Evolutionary conservation across 306 rosid genomes (phyloP).

Genomic region (Sesbania bispinosa): DNA sequence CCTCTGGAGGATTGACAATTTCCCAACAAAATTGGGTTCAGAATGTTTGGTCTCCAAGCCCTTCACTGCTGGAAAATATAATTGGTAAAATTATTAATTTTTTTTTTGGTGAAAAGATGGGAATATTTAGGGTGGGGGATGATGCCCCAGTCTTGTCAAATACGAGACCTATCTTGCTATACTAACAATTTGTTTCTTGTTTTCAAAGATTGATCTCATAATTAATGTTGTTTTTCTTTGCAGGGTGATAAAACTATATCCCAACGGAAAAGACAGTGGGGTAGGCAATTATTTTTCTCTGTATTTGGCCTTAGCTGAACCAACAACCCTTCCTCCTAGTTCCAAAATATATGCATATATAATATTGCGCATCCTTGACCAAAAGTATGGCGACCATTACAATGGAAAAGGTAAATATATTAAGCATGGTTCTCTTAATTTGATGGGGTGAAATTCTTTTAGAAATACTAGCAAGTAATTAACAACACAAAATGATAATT

Average conservation of each 20-base stretch:
- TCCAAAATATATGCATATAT: constrained; percentile 42
- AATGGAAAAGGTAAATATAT: constrained; percentile 45
- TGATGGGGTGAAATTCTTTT: background rate
- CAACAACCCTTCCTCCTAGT: constrained; percentile 26
- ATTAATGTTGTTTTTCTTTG: background rate
- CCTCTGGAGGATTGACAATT: constrained; percentile 36
- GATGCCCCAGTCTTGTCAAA: too few relatives aligned
- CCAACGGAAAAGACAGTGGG: constrained; percentile 41
- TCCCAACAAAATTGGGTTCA: constrained; percentile 29
- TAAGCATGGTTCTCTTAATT: background rate
- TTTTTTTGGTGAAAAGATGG: too few relatives aligned
- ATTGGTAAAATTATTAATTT: constrained; percentile 57
- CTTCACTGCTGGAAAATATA: constrained; percentile 42
- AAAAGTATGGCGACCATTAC: constrained; percentile 12
- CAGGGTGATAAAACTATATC: constrained; percentile 56
- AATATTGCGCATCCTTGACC: constrained; percentile 43
- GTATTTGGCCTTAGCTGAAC: constrained; percentile 38
- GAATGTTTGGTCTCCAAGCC: constrained; percentile 28
- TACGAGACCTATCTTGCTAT: too few relatives aligned
- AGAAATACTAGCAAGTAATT: background rate
- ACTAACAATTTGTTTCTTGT: too few relatives aligned
- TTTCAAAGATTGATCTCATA: too few relatives aligned
- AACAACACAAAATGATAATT: background rate
- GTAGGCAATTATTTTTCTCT: constrained; percentile 40
- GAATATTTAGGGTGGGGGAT: too few relatives aligned